Conservation (phyloP, 2,329 filamentous ascomycete genomes). For the Malbranchea cinnamomea region DNA sequence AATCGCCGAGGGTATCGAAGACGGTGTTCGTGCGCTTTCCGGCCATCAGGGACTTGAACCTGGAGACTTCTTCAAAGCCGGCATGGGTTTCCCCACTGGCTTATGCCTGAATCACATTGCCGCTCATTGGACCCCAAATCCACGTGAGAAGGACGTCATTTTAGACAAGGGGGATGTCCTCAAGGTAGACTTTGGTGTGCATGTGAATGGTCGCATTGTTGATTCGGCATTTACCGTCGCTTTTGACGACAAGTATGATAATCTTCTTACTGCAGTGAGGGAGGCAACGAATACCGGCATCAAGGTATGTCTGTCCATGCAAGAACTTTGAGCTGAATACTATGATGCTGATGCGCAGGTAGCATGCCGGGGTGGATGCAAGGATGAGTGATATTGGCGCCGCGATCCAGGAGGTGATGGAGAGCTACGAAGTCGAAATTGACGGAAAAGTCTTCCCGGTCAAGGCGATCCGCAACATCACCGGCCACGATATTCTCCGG, state of each 20-base stretch:
- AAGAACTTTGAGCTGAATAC: conserved; percentile 5
- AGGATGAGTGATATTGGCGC: conserved; percentile 40
- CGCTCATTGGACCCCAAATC: conserved; percentile 43
- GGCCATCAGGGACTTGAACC: conserved; percentile 37
- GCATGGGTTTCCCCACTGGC: conserved; percentile 43
- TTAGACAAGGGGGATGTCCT: conserved; percentile 60
- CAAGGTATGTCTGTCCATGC: conserved; percentile 17
- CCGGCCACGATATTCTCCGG: conserved; percentile 39
- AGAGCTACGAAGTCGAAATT: conserved; percentile 45
- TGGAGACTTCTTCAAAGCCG: conserved; percentile 36
- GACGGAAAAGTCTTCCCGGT: conserved; percentile 35
- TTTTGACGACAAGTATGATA: conserved; percentile 61
- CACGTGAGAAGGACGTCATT: conserved; percentile 51
- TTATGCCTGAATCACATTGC: conserved; percentile 38
- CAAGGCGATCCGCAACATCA: conserved; percentile 40
- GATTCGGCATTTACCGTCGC: conserved; percentile 69
- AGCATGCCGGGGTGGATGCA: conserved; percentile 41
- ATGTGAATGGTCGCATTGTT: conserved; percentile 65
- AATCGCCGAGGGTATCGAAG: conserved; percentile 40
- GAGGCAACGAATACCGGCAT: conserved; percentile 54
- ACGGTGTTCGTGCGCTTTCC: conserved; percentile 36
- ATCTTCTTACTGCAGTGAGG: conserved; percentile 56
- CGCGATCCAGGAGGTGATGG: conserved; percentile 47
- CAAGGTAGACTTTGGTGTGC: conserved; percentile 72
- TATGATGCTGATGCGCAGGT: conserved; percentile 8